Conservation (phyloP, 306 rosid genomes). For the Spatholobus suberectus region DNA sequence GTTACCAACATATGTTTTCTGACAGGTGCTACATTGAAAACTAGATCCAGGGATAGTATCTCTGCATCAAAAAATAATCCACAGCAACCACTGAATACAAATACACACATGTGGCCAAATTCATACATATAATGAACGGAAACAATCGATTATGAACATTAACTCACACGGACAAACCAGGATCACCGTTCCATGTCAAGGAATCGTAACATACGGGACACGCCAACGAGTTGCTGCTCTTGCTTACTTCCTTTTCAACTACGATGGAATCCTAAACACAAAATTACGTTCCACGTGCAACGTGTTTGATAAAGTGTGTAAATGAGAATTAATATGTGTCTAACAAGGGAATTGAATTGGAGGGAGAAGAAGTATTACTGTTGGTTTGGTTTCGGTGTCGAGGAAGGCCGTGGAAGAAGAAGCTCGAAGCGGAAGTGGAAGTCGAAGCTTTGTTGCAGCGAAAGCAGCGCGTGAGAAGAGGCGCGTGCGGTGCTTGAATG, state of each 20-base stretch:
- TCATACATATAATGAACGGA: neutral
- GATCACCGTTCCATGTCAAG: slow-evolving; percentile 46
- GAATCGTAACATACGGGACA: slow-evolving; percentile 81
- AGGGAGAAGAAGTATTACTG: slow-evolving; percentile 38
- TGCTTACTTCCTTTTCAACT: slow-evolving; percentile 52
- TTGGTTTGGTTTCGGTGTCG: slow-evolving; percentile 50
- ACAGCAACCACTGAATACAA: neutral
- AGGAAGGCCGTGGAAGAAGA: slow-evolving; percentile 55
- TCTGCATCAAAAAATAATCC: slow-evolving; percentile 50
- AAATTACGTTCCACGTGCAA: neutral
- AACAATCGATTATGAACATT: neutral
- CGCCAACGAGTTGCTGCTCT: slow-evolving; percentile 60
- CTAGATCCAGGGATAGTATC: slow-evolving; percentile 60
- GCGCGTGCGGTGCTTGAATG: slow-evolving; percentile 42
- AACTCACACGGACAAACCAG: slow-evolving; percentile 68
- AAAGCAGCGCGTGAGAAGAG: slow-evolving; percentile 38
- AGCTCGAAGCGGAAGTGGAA: slow-evolving; percentile 44
- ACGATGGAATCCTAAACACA: slow-evolving; percentile 50
- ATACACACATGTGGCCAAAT: neutral
- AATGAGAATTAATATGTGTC: neutral
- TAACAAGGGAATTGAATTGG: neutral
- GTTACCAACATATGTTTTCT: slow-evolving; percentile 70
- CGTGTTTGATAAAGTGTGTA: neutral
- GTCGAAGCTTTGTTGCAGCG: slow-evolving; percentile 37
- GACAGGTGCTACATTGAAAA: slow-evolving; percentile 80